Evolutionary conservation across 495 filamentous ascomycete genomes (phyloP), one percentile per base, ranked within the genome.

Genomic region (Clavariopsis aquatica): DNA sequence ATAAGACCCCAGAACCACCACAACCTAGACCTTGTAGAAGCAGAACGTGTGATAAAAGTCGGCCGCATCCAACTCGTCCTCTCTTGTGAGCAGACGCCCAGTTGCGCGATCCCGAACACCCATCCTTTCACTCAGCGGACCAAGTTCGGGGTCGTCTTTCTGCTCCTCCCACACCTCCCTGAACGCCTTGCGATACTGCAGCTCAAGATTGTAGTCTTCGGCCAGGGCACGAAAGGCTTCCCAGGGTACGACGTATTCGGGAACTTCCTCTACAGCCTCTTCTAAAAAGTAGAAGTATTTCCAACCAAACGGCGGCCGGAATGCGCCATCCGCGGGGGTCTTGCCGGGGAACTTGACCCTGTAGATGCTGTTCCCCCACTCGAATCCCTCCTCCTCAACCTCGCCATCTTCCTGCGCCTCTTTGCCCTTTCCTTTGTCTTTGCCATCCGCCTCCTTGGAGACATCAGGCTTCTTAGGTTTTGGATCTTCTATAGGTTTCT

Each of bases 191-290:
- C 94, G 89, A 64, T 96, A 98, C 73, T 95, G 87, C 52, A 96
- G 79, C 72, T 98, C 94, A 2, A 98, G 85, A 71, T 95, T 96
- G 78, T 93, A 97, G 69, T 98, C 94, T 72, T 96, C 92, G 24
- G 95, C 94, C 66, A 98, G 66, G 77, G 83, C 92, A 76, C 94
- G 90, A 77, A 98, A 97, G 1, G 91, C 92, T 72, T 95, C 92
- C 95, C 95, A 98, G 0, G 94, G 94, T 8, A 98, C 95, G 10
- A 98, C 93, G 75, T 96, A 98, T 77, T 98, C 94, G 24, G 94
- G 94, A 10, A 96, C 89, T 68, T 93, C 91, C 74, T 96, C 92
- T 20, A 98, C 94, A 1, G 94, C 95, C 74, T 98, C 94, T 69
- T 93, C 84, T 69, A 98, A 85, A 71, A 91, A 93, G 80, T 95